Evolutionary conservation across 805 yeast species (phyloP).

Genomic region (Metschnikowia rubicola): DNA sequence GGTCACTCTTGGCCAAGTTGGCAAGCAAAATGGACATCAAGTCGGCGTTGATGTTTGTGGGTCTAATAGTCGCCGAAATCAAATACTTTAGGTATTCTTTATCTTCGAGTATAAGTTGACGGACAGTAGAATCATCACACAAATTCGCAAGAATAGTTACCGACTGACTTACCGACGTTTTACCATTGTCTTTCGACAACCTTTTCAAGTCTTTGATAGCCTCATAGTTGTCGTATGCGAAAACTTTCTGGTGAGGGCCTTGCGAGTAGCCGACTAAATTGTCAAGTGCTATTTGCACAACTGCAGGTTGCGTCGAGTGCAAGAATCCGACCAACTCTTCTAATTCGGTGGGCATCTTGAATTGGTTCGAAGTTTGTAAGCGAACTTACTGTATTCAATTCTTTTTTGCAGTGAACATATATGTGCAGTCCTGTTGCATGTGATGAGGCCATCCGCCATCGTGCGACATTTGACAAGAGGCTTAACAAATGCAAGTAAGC

Average conservation of each 20-base stretch:
- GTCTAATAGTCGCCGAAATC: conserved; percentile 47
- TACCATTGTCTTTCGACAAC: conserved; percentile 52
- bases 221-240: conserved; percentile 63
- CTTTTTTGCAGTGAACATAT: background rate
- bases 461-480: no score
- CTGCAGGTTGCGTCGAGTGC: conserved; percentile 76
- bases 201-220: conserved; percentile 71
- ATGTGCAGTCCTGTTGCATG: background rate
- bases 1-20: conserved; percentile 78
- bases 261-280: conserved; percentile 78
- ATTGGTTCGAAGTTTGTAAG: background rate
- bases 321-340: conserved; percentile 69
- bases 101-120: conserved; percentile 66
- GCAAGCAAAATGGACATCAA: conserved; percentile 79
- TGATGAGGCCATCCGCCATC: no score
- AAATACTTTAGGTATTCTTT: conserved; percentile 49
- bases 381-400: background rate
- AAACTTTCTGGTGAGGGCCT: conserved; percentile 63
- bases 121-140: conserved; percentile 64
- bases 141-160: conserved; percentile 79
- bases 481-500: no score
- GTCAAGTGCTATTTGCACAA: conserved; percentile 80
- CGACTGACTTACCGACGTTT: conserved; percentile 59
- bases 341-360: conserved; percentile 40
- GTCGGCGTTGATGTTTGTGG: conserved; percentile 68